Conservation (phyloP, 2,329 filamentous ascomycete species). For the Beauveria sp. region DNA sequence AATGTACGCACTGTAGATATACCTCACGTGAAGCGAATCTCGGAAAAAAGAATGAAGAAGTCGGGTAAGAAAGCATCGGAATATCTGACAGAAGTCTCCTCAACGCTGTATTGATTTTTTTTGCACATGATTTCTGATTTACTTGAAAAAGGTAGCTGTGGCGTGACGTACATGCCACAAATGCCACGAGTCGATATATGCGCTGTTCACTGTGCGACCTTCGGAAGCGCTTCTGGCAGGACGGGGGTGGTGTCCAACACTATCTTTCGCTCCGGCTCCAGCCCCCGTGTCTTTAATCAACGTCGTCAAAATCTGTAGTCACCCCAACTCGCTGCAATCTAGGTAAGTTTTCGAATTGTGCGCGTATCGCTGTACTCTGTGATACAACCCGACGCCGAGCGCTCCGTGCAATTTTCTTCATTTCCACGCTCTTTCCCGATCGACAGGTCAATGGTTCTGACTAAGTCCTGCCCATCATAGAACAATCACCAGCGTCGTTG, state of each 20-base stretch:
- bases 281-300: conserved; percentile 7
- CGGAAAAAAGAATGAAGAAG: conserved; percentile 20
- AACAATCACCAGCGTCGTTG: not conserved
- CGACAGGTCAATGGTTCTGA: not conserved
- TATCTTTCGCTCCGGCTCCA: conserved; percentile 7
- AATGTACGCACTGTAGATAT: conserved; percentile 19
- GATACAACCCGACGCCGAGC: not conserved
- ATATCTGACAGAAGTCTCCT: not conserved
- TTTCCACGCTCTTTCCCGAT: not conserved
- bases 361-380: not conserved
- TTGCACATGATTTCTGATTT: not conserved
- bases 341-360: not conserved
- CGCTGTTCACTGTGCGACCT: conserved; percentile 8
- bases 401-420: not conserved
- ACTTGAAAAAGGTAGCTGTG: not conserved
- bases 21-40: conserved; percentile 26
- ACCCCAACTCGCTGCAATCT: not conserved
- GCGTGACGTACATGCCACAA: not conserved
- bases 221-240: conserved; percentile 5
- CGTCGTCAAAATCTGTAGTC: not conserved
- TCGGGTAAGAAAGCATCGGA: not conserved
- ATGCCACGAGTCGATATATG: not conserved
- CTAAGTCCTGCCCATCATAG: conserved; percentile 1
- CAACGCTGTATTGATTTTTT: not conserved
- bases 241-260: conserved; percentile 6